Conservation (phyloP, 2,329 filamentous ascomycete genomes). For the Cladophialophora carrionii region DNA sequence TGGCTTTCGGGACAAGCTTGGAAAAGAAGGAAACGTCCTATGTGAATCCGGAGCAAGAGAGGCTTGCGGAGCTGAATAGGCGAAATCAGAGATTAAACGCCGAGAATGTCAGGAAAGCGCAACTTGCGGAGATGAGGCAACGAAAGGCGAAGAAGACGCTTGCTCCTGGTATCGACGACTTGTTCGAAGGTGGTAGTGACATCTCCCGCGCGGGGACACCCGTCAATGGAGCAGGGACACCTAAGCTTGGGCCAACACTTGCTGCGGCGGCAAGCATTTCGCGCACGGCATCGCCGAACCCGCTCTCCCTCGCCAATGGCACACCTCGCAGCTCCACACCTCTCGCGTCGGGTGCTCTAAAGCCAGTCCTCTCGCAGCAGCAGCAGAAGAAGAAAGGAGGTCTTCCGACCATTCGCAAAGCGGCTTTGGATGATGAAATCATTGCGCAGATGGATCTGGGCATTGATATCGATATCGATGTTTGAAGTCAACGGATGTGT, state of each 20-base stretch:
- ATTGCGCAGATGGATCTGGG: slow-evolving; percentile 87
- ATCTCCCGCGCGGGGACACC: slow-evolving; percentile 54
- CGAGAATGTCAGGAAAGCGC: slow-evolving; percentile 88
- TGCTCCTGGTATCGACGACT: slow-evolving; percentile 46
- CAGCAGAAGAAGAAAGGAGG: slow-evolving; percentile 50
- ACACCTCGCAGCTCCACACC: slow-evolving; percentile 33
- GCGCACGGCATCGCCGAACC: slow-evolving; percentile 43
- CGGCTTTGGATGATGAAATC: slow-evolving; percentile 87
- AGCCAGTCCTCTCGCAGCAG: slow-evolving; percentile 28
- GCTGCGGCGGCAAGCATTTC: slow-evolving; percentile 34
- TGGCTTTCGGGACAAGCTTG: slow-evolving; percentile 72
- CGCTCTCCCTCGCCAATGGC: slow-evolving; percentile 29
- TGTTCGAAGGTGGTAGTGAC: slow-evolving; percentile 53
- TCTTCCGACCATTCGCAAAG: slow-evolving; percentile 71
- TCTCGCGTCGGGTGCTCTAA: slow-evolving; percentile 22
- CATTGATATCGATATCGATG: slow-evolving; percentile 79
- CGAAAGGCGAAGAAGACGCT: slow-evolving; percentile 52
- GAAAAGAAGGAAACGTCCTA: slow-evolving; percentile 57
- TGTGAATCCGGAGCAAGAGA: slow-evolving; percentile 71
- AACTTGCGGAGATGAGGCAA: slow-evolving; percentile 75
- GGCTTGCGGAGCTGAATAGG: slow-evolving; percentile 78
- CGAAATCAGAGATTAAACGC: slow-evolving; percentile 81
- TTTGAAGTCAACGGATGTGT: background rate
- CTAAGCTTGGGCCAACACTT: slow-evolving; percentile 45
- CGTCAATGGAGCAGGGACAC: slow-evolving; percentile 56